Evolutionary conservation across 306 rosid species (phyloP).

Genomic region (Gastrolobium bilobum): DNA sequence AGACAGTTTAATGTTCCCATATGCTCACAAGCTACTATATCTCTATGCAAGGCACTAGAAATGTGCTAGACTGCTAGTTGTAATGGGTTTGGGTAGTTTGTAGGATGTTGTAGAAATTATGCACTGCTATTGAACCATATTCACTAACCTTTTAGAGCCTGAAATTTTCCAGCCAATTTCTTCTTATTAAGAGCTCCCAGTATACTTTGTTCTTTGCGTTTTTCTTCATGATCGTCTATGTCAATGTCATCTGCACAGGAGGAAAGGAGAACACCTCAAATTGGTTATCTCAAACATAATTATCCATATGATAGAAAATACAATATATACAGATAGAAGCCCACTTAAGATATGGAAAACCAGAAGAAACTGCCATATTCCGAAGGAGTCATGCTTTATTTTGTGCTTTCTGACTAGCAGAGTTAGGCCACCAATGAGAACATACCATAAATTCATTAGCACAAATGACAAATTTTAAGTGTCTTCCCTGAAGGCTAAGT

Average conservation of each 20-base stretch:
- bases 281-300: slow-evolving; percentile 29
- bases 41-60: not conserved
- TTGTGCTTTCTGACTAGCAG: not conserved
- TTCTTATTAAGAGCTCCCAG: slow-evolving; percentile 75
- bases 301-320: slow-evolving; percentile 26
- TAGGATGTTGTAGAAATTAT: not conserved
- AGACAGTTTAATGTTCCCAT: not conserved
- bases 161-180: slow-evolving; percentile 77
- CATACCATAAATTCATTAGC: not conserved
- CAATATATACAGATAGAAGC: not conserved
- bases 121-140: not conserved
- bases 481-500: slow-evolving; percentile 16
- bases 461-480: slow-evolving; percentile 2
- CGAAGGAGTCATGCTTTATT: not conserved
- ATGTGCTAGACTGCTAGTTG: no score
- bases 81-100: not conserved
- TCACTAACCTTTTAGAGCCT: slow-evolving; percentile 81
- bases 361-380: slow-evolving; percentile 8
- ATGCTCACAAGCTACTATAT: not conserved
- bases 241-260: slow-evolving; percentile 80
- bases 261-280: slow-evolving; percentile 26
- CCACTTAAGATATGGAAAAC: slow-evolving; percentile 10
- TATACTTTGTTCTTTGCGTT: slow-evolving; percentile 75
- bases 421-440: not conserved
- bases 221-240: slow-evolving; percentile 69